These are phyloP conservation scores for Gracilariopsis chorda DNA, from an alignment of 23 red algal genomes.

Conservation along the genomic window DNA sequence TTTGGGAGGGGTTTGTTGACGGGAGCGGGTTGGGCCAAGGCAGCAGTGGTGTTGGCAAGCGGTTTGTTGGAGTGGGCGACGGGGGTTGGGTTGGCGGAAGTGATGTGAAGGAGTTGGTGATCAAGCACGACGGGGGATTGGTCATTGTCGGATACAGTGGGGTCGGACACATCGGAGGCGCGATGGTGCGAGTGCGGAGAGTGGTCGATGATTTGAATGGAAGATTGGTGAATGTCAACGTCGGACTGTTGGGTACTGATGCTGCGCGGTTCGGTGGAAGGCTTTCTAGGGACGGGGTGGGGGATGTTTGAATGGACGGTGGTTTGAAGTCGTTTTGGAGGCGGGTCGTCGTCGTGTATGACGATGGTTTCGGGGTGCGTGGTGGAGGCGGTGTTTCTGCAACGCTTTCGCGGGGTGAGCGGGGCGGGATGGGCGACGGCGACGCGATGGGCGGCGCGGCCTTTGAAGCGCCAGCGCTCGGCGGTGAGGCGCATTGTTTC, in stretches of 20 bases:
- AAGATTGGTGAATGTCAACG: not conserved
- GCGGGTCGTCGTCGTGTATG: constrained; percentile 10
- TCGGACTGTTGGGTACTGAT: constrained; percentile 2
- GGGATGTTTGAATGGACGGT: not conserved
- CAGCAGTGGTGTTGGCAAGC: too few relatives aligned
- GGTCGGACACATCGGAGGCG: not conserved
- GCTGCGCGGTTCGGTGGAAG: not conserved
- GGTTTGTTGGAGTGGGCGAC: too few relatives aligned
- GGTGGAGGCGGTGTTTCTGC: not conserved
- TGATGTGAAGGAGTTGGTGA: too few relatives aligned
- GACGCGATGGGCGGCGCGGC: constrained; percentile 32
- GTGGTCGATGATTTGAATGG: not conserved
- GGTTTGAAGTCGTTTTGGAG: not conserved
- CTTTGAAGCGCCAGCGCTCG: constrained; percentile 55
- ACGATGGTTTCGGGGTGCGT: not conserved
- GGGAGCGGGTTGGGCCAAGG: too few relatives aligned
- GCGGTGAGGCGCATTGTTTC: constrained; percentile 12
- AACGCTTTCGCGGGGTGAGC: not conserved
- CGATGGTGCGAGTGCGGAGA: not conserved
- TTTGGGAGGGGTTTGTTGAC: too few relatives aligned
- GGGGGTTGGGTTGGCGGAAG: too few relatives aligned
- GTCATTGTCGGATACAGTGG: not conserved
- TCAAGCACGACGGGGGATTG: too few relatives aligned
- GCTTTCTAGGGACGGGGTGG: too few relatives aligned
- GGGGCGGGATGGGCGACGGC: not conserved